Conservation (phyloP, 2,329 filamentous ascomycete genomes). For the Cercospora beticola region DNA sequence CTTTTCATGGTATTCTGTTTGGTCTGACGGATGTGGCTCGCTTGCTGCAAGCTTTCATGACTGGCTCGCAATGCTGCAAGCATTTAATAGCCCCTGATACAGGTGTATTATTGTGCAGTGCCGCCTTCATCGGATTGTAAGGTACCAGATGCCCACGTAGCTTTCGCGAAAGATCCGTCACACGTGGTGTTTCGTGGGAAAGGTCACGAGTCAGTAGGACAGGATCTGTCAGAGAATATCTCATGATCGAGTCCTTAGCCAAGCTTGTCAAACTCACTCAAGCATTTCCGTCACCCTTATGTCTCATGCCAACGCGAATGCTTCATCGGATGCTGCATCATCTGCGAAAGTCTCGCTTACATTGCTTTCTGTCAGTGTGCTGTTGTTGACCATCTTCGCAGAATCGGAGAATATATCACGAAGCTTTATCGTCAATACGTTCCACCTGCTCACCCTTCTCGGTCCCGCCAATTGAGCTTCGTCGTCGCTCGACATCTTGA, state of each 20-base stretch:
- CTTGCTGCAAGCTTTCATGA: neutral
- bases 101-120: too few species aligned
- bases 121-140: neutral
- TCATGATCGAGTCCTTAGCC: neutral
- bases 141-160: neutral
- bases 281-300: neutral
- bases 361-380: neutral
- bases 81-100: too few species aligned
- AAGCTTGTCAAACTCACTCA: neutral
- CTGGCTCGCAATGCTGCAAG: neutral
- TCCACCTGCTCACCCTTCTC: slow-evolving; percentile 15
- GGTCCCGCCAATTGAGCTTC: neutral
- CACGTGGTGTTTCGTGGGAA: neutral
- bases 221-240: neutral
- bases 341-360: neutral
- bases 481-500: slow-evolving; percentile 19
- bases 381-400: neutral
- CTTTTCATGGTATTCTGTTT: neutral
- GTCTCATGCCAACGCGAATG: neutral
- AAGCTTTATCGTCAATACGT: slow-evolving; percentile 16
- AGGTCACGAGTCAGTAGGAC: neutral
- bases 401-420: neutral
- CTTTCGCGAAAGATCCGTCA: neutral
- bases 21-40: neutral
- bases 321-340: neutral